Evolutionary conservation across 2,329 filamentous ascomycete genomes (phyloP), one percentile per base, ranked within the genome.

Genomic region (Cryphonectria parasitica): DNA sequence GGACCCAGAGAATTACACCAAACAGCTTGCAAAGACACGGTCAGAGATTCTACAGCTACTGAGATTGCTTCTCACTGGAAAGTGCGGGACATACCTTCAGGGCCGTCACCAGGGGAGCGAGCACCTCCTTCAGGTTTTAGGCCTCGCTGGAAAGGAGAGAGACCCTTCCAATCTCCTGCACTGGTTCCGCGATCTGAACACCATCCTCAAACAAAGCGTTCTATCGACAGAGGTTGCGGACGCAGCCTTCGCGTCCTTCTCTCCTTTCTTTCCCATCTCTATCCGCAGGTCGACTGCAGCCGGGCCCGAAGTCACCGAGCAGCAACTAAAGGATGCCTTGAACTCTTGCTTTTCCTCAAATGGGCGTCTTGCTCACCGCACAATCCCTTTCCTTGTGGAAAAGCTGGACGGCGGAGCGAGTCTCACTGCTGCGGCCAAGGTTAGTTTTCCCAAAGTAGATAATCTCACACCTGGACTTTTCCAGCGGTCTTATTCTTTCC

Each of bases 191-290:
- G 85, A 85, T 36, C 73, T 88, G 31, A 78, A 78, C 66, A 75
- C 76, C 2, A 83, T 89, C 41, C 76, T 88, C 11, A 76, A 80
- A 2, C 79, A 82, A 19, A 88, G 85, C 66, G 79, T 80, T 0
- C 80, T 83, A 0, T 82, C 85, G 0, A 72, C 81, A 5, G 83
- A 85, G 11, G 79, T 87, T 2, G 79, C 83, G 11, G 82, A 83
- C 43, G 83, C 85, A 69, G 80, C 87, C 2, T 89, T 88, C 76
- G 83, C 83, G 68, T 79, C 83, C 0, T 89, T 88, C 77, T 88
- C 88, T 19, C 85, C 85, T 41, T 90, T 89, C 76, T 90, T 89
- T 72, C 88, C 88, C 22, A 89, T 90, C 69, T 88, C 87, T 0
- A 78, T 90, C 60, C 82, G 87, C 39, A 82, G 83, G 68, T 84